Evolutionary conservation across 2,329 filamentous ascomycete species (phyloP).

Genomic region (Aspergillus terreus): DNA sequence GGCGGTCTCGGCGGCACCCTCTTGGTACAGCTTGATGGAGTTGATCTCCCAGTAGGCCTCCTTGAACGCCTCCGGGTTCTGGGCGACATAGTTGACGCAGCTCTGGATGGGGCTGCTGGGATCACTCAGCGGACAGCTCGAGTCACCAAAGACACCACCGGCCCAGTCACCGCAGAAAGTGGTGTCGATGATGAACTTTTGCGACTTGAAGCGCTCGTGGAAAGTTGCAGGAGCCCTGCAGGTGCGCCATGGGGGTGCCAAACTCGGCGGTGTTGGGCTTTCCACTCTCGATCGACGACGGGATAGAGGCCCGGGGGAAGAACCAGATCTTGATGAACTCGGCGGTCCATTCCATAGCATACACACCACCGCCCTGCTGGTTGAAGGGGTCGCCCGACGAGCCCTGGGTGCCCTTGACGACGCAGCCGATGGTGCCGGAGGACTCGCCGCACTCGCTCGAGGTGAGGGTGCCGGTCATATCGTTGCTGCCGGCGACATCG

Average conservation of each 20-base stretch:
- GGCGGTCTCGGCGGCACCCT: constrained; percentile 14
- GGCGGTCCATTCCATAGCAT: constrained; percentile 48
- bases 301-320: constrained; percentile 45
- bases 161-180: constrained; percentile 58
- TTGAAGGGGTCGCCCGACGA: constrained; percentile 56
- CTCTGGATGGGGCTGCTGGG: constrained; percentile 57
- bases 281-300: constrained; percentile 41
- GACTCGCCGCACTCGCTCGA: constrained; percentile 48
- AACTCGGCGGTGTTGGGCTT: constrained; percentile 45
- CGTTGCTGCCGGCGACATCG: constrained; percentile 36
- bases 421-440: constrained; percentile 37
- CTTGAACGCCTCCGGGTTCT: constrained; percentile 65
- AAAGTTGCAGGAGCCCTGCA: constrained; percentile 43
- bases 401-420: constrained; percentile 36
- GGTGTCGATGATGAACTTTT: constrained; percentile 48
- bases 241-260: constrained; percentile 44
- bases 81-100: constrained; percentile 69
- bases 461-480: constrained; percentile 48
- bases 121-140: constrained; percentile 54
- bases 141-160: constrained; percentile 47
- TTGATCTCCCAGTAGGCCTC: constrained; percentile 78
- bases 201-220: constrained; percentile 36
- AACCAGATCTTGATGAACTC: constrained; percentile 51
- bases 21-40: constrained; percentile 62
- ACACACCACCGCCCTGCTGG: constrained; percentile 44